These are phyloP conservation scores for Neocatenulostroma microsporum DNA, from an alignment of 2,329 filamentous ascomycete genomes.

Conservation along the genomic window DNA sequence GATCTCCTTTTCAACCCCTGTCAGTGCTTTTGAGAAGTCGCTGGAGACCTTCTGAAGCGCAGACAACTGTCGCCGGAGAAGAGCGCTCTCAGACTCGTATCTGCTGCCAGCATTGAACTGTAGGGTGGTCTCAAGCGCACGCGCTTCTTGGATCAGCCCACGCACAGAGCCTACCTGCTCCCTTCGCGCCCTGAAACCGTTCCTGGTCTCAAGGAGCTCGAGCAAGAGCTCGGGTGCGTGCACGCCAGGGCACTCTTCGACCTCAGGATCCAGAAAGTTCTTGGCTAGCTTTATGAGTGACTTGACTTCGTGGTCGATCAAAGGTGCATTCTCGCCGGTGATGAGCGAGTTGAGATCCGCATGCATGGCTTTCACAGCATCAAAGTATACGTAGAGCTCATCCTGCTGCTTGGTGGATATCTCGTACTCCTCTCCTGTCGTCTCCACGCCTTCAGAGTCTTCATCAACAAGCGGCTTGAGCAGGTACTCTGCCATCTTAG, in stretches of 20 bases:
- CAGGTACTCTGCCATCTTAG: slow-evolving; percentile 63
- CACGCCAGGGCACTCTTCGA: slow-evolving; percentile 55
- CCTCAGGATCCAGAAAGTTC: slow-evolving; percentile 41
- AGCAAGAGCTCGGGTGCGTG: slow-evolving; percentile 61
- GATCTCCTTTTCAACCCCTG: slow-evolving; percentile 58
- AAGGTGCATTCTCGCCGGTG: slow-evolving; percentile 66
- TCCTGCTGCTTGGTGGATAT: slow-evolving; percentile 82
- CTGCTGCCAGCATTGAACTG: slow-evolving; percentile 50
- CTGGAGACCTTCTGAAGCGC: slow-evolving; percentile 47
- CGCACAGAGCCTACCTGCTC: slow-evolving; percentile 58
- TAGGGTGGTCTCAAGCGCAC: slow-evolving; percentile 53
- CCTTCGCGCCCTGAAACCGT: slow-evolving; percentile 41
- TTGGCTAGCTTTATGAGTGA: slow-evolving; percentile 23
- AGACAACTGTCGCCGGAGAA: slow-evolving; percentile 58
- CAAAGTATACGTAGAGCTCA: slow-evolving; percentile 78
- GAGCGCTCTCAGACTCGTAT: slow-evolving; percentile 54
- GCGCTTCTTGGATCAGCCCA: slow-evolving; percentile 60
- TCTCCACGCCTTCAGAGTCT: slow-evolving; percentile 60
- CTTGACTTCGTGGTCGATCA: slow-evolving; percentile 66
- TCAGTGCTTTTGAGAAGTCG: slow-evolving; percentile 46
- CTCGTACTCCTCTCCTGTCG: slow-evolving; percentile 84
- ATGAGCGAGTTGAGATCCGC: slow-evolving; percentile 72
- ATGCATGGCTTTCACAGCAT: slow-evolving; percentile 64
- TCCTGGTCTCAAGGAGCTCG: slow-evolving; percentile 40
- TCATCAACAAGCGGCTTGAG: slow-evolving; percentile 73